Base-by-base conservation (phyloP, 495 filamentous ascomycete species). In the Niebla homalea region DNA sequence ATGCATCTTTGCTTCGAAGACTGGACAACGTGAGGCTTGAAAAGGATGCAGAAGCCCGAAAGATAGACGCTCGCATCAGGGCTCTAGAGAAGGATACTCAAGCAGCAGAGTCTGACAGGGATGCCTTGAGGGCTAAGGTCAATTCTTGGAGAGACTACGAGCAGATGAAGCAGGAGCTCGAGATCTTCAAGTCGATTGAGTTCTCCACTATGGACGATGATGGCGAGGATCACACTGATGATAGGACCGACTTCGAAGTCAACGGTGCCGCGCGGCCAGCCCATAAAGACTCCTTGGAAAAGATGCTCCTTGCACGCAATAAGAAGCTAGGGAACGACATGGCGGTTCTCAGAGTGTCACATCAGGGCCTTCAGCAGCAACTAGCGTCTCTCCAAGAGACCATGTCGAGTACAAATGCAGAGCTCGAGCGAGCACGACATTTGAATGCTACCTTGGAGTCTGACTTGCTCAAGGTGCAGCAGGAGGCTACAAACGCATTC, bases 131-230 rank as follows among this genome's bases (percentile, higher is more conserved):
- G 58, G 71, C 73, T 22, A 93, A 88, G 63, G 75, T 96, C 18
- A 80, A 86, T 46, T 90, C 85, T 59, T 90, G 87, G 78, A 77
- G 81, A 55, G 93, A 99, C 62, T 99, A 99, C 59, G 87, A 94
- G 35, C 89, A 96, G 52, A 82, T 98, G 41, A 94, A 92, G 61
- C 82, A 88, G 49, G 93, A 98, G 65, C 74, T 98, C 21, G 92
- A 97, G 57, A 88, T 98, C 42, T 76, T 98, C 56, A 94, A 94
- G 80, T 92, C 89, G 56, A 94, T 98, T 53, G 92, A 98, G 62
- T 95, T 98, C 59, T 80, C 89, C 0, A 85, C 86, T 0, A 87
- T 85, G 8, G 88, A 94, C 54, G 87, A 94, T 53, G 87, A 92
- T 20, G 83, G 85, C 5, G 62, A 50, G 14, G 58, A 68, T n/a